phyloP scores from a whole-genome alignment of 2,329 filamentous ascomycete genomes.

The Hypoxylon sp. region DNA sequence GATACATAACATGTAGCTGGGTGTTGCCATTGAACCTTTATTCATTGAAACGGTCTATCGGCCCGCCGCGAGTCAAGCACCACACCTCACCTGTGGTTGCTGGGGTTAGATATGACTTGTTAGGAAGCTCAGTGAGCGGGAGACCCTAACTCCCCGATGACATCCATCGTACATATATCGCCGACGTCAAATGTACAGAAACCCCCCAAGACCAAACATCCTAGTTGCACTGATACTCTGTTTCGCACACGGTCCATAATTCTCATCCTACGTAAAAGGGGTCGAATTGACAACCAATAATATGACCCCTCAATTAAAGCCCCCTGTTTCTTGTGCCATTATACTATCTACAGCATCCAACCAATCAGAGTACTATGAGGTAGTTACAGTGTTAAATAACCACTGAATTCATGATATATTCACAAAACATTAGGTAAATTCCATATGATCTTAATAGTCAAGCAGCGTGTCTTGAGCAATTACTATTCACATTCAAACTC shows the following conservation, averaged over 20 bases:
- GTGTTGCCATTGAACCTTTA: neutral
- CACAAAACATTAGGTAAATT: neutral
- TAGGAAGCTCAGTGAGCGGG: neutral
- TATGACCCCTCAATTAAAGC: neutral
- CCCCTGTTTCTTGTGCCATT: neutral
- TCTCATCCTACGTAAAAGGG: neutral
- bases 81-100: neutral
- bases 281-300: neutral
- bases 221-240: neutral
- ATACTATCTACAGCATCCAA: neutral
- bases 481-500: too few species aligned
- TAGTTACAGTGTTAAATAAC: neutral
- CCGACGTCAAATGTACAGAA: conserved; percentile 5
- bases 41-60: conserved; percentile 1
- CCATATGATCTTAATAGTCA: neutral
- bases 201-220: neutral
- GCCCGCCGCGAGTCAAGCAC: neutral
- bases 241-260: neutral
- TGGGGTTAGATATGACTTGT: neutral
- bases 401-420: neutral
- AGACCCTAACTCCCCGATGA: neutral
- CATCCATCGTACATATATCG: neutral
- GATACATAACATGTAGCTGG: conserved; percentile 23
- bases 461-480: neutral
- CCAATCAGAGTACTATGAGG: neutral